Percentiles rank a stretch among this genome's conserved stretches.
Conservation (phyloP, 257 asterid species). For the Galeopsis tetrahit region DNA sequence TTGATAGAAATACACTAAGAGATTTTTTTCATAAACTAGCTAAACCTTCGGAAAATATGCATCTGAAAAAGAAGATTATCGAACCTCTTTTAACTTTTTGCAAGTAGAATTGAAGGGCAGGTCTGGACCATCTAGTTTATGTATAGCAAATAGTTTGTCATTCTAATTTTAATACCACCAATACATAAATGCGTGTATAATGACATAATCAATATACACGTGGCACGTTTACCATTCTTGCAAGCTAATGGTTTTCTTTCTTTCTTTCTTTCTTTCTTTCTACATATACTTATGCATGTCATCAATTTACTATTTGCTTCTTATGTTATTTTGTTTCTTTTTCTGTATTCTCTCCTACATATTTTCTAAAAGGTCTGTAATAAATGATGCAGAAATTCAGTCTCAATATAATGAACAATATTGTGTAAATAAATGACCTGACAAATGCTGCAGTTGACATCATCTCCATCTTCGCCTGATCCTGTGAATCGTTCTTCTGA, state of each 20-base stretch:
- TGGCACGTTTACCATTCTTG: background rate
- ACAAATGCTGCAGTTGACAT: constrained; percentile 80
- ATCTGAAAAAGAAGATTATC: background rate
- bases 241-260: background rate
- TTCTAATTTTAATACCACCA: background rate
- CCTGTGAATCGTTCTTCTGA: constrained; percentile 38
- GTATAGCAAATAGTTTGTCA: background rate
- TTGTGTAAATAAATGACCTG: constrained; percentile 56
- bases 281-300: background rate
- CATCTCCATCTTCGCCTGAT: constrained; percentile 52
- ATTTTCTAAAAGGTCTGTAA: background rate
- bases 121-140: background rate
- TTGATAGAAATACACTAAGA: background rate
- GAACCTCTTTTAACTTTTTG: background rate
- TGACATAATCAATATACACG: background rate
- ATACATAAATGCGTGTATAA: background rate
- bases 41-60: background rate
- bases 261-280: background rate
- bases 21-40: background rate
- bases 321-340: background rate
- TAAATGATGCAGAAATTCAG: background rate
- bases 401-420: background rate
- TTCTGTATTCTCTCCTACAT: background rate
- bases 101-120: background rate
- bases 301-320: background rate